These are phyloP conservation scores for Cordyceps cicadae DNA, from an alignment of 2,329 filamentous ascomycete genomes.

Conservation along the genomic window DNA sequence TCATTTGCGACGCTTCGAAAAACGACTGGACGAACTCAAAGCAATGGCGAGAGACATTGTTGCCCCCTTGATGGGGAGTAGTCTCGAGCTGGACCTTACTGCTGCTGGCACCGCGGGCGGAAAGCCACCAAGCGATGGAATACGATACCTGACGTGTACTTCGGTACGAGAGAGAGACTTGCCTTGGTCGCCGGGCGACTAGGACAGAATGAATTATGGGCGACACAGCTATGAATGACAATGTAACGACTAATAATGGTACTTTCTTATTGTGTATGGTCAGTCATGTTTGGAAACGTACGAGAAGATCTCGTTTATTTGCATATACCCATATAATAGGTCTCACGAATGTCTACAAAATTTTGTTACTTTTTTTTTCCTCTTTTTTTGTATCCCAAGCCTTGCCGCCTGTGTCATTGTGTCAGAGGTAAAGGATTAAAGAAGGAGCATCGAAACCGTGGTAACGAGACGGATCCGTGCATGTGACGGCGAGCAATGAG, in stretches of 20 bases:
- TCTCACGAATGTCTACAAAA: neutral
- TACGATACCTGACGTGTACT: constrained; percentile 45
- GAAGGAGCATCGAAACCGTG: neutral
- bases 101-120: constrained; percentile 31
- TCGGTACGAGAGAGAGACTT: constrained; percentile 40
- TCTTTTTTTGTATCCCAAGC: too few species aligned
- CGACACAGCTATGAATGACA: neutral
- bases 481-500: too few species aligned
- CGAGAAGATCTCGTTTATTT: neutral
- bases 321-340: constrained; percentile 9
- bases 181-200: constrained; percentile 38
- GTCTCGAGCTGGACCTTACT: constrained; percentile 65
- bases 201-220: neutral
- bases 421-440: neutral
- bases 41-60: constrained; percentile 73
- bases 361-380: neutral
- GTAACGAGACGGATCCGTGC: too few species aligned
- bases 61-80: constrained; percentile 76
- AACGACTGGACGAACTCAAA: constrained; percentile 82
- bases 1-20: constrained; percentile 78
- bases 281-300: constrained; percentile 4
- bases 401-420: neutral
- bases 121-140: constrained; percentile 32
- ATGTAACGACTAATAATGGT: constrained; percentile 5
- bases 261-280: neutral